Evolutionary conservation across 352 stramenopile species (phyloP).

Genomic region (Detonula confervacea): DNA sequence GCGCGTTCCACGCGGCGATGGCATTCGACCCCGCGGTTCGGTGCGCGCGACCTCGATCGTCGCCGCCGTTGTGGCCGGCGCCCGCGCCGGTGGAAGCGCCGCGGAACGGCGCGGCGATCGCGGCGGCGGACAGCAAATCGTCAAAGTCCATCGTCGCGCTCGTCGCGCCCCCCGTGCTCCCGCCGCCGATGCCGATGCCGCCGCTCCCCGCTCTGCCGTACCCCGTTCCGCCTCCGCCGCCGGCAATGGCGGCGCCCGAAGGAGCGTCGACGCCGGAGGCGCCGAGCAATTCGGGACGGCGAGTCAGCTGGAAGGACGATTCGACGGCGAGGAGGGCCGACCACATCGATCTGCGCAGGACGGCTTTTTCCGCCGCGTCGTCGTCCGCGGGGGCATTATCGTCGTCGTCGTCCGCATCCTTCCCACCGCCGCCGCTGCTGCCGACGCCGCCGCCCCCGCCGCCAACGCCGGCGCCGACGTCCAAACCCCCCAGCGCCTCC

Average conservation of each 20-base stretch:
- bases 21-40: conserved; percentile 39
- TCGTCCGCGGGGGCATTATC: background rate
- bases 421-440: background rate
- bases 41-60: conserved; percentile 33
- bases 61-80: background rate
- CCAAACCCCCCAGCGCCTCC: conserved; percentile 35
- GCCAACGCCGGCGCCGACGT: background rate
- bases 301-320: conserved; percentile 42
- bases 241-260: background rate
- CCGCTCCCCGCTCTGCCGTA: background rate
- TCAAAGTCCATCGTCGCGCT: conserved; percentile 33
- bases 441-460: background rate
- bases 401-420: conserved; percentile 2
- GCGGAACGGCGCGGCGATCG: background rate
- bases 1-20: conserved; percentile 51
- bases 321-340: conserved; percentile 39
- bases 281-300: conserved; percentile 35
- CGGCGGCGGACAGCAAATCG: conserved; percentile 15
- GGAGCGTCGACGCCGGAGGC: conserved; percentile 14
- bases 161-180: background rate
- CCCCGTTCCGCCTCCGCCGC: background rate
- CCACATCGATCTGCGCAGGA: conserved; percentile 41
- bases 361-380: background rate
- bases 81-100: background rate
- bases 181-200: background rate